These are phyloP conservation scores for Boletus subcaerulescens DNA, from an alignment of 768 basidiomycete species.

Conservation along the genomic window DNA sequence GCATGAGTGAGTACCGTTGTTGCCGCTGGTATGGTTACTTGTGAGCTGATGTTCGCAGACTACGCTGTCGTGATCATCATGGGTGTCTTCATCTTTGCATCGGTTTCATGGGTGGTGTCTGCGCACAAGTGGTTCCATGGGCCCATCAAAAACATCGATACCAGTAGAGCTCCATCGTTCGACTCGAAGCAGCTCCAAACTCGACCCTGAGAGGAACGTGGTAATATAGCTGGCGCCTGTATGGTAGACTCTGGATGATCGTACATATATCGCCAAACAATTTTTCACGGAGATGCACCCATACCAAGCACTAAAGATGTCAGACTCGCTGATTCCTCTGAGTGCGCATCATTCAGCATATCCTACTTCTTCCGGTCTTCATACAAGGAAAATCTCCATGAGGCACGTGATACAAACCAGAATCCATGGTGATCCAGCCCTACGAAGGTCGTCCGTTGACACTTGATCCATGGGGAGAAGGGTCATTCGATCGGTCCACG, in stretches of 20 bases:
- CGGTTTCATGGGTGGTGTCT: conserved; percentile 61
- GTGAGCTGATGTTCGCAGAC: conserved; percentile 38
- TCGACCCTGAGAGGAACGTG: not conserved
- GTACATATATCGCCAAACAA: too few species aligned
- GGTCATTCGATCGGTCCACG: conserved; percentile 18
- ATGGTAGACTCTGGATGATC: not conserved
- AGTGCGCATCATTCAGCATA: not conserved
- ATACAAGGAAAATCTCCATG: not conserved
- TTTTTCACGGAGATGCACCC: not conserved
- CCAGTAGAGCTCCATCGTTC: not conserved
- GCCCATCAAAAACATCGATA: conserved; percentile 52
- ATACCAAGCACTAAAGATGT: not conserved
- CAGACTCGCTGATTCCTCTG: not conserved
- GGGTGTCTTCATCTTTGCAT: conserved; percentile 62
- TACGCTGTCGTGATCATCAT: conserved; percentile 66
- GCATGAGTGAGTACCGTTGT: conserved; percentile 53
- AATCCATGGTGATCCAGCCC: not conserved
- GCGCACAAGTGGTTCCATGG: conserved; percentile 72
- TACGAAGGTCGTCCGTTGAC: conserved; percentile 26
- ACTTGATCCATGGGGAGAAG: conserved; percentile 20
- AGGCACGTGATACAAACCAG: not conserved
- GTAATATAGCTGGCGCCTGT: not conserved
- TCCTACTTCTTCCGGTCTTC: not conserved
- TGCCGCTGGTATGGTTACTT: not conserved
- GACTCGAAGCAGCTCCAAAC: conserved; percentile 13